Evolutionary conservation across 2,329 filamentous ascomycete genomes (phyloP), one percentile per base, ranked within the genome.

Genomic region (Neofusicoccum ribis): DNA sequence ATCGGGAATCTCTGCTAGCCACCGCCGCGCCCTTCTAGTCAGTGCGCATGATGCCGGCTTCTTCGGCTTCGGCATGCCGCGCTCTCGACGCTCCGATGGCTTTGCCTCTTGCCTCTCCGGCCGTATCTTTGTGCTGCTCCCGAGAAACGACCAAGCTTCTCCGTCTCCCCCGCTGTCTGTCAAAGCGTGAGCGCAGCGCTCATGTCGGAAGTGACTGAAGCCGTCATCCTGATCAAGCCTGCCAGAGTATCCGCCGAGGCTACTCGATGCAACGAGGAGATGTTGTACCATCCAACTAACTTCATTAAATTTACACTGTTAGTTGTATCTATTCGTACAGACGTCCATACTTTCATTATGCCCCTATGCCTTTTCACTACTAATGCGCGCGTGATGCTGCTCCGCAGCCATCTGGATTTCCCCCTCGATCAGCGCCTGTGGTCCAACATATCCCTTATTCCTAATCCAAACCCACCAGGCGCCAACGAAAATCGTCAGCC

Each of bases 401-500:
- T 15, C 31, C 41, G 31, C 50, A 3, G 23, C 17, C 39, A 47
- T 17, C 8, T 44, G 23, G 1, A 11, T n/a, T 12, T 44, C 39
- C 31, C 37, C 47, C 23, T 65, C 63, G 5, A 52, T 17, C 23
- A 65, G 14, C n/a, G 54, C 31, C 27, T 61, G 44, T 7, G 63
- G 63, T 5, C 63, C 63, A 17, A 65, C 47, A 43, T 65, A 65
- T 1, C 54, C 63, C 11, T 46, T 46, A n/a, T 46, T 49, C 11
- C 49, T 44, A 20, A 60, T 66, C 64, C 56, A 49, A 8, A 74
- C 34, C 63, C 72, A 84, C 81, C 83, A 85, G 1, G 77, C 67
- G 0, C 73, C 77, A 1, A 85, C 77, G 44, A 86, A 78, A 11
- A 84, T 75, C 0, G 82, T 83, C 67, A 85, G 73, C 1, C 83